Conservation (phyloP, 164 flowering plant species). For the Macadamia tetraphylla region DNA sequence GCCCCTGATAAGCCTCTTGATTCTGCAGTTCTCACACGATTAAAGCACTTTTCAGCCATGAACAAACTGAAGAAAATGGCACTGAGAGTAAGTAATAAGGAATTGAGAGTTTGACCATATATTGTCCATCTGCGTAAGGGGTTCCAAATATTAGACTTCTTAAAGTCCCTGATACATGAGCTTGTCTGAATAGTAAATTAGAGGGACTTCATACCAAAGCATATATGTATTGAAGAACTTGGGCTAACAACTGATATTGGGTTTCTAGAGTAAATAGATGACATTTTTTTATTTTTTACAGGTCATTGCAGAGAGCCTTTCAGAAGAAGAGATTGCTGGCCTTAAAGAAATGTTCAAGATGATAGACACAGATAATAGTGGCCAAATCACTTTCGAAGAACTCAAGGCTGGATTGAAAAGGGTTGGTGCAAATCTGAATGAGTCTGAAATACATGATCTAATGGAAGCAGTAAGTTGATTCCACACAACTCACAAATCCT, state of each 20-base stretch:
- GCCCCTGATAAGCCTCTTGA: conserved; percentile 8
- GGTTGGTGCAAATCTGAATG: conserved; percentile 12
- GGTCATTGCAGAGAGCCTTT: conserved; percentile 15
- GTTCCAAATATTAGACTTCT: no score
- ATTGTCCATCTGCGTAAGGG: no score
- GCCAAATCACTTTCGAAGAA: conserved; percentile 17
- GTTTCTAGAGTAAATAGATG: neutral
- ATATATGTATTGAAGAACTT: no score
- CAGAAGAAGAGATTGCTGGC: conserved; percentile 14
- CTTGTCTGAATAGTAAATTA: no score
- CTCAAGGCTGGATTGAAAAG: conserved; percentile 18
- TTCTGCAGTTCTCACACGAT: conserved; percentile 6
- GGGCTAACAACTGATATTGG: neutral
- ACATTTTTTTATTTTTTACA: neutral
- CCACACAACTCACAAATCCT: no score
- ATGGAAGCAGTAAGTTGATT: conserved; percentile 13
- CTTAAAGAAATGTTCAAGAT: conserved; percentile 10
- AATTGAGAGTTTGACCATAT: no score
- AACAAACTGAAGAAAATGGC: conserved; percentile 13
- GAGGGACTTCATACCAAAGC: no score
- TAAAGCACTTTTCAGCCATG: conserved; percentile 13
- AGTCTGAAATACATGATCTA: conserved; percentile 11
- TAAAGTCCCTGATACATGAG: no score
- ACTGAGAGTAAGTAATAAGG: conserved; percentile 3
- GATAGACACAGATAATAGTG: conserved; percentile 22